These are phyloP conservation scores for Cardamine chenopodiifolia DNA, from an alignment of 345 rosid species.

Conservation along the genomic window DNA sequence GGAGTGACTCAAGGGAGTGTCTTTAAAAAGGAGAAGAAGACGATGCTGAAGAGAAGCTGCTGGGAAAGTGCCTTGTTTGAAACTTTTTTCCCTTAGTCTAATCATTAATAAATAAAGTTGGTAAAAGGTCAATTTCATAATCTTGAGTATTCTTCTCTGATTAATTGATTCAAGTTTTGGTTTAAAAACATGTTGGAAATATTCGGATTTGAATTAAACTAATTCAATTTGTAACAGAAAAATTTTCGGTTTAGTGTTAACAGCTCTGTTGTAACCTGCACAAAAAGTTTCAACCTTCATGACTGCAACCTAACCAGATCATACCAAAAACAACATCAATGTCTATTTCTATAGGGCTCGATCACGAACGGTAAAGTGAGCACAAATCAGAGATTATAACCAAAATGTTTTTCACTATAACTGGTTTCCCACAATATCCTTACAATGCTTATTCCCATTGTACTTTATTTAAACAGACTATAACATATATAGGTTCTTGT, in stretches of 20 bases:
- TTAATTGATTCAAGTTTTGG: slow-evolving; percentile 19
- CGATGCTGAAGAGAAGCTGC: no score
- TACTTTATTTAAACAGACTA: slow-evolving; percentile 36
- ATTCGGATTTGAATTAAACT: not conserved
- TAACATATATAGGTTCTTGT: slow-evolving; percentile 21
- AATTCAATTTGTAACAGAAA: slow-evolving; percentile 20
- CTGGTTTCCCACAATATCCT: slow-evolving; percentile 26
- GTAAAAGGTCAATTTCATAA: slow-evolving; percentile 26
- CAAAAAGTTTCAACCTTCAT: slow-evolving; percentile 8
- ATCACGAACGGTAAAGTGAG: not conserved
- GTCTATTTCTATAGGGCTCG: not conserved
- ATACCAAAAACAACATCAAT: not conserved
- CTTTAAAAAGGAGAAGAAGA: slow-evolving; percentile 30
- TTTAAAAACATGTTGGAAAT: slow-evolving; percentile 29
- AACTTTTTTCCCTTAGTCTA: not conserved
- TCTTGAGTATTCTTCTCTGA: not conserved
- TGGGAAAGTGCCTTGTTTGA: slow-evolving; percentile 33
- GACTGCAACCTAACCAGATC: not conserved
- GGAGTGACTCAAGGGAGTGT: slow-evolving; percentile 19
- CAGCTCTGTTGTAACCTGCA: slow-evolving; percentile 22
- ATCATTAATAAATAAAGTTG: slow-evolving; percentile 24
- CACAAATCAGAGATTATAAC: slow-evolving; percentile 11
- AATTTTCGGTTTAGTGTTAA: not conserved
- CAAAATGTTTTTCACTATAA: slow-evolving; percentile 40
- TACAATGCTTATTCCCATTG: slow-evolving; percentile 40